These are phyloP conservation scores for Clavispora santaluciae DNA, from an alignment of 805 yeast genomes.

Conservation along the genomic window DNA sequence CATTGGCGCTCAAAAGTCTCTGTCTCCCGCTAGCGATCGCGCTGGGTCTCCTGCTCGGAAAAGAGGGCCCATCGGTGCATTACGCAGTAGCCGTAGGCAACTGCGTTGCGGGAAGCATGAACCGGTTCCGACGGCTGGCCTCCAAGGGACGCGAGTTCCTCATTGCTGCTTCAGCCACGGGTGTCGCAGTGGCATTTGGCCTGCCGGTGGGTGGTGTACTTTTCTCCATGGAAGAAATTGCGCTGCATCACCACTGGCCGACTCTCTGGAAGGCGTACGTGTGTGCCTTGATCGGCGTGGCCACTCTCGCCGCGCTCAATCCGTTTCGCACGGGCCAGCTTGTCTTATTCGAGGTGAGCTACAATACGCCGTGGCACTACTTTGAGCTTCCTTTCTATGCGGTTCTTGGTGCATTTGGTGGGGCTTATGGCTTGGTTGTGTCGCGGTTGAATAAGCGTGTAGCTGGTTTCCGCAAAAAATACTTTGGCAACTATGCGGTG, in stretches of 20 bases:
- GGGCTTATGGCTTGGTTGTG: constrained; percentile 77
- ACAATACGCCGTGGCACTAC: constrained; percentile 80
- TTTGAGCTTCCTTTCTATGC: constrained; percentile 80
- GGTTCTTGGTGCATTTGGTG: constrained; percentile 84
- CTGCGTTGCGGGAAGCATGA: constrained; percentile 56
- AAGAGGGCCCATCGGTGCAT: constrained; percentile 98
- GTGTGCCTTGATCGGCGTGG: constrained; percentile 83
- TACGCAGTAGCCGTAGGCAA: constrained; percentile 96
- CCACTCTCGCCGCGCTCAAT: constrained; percentile 71
- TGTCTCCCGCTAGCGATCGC: constrained; percentile 89
- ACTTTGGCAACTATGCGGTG: constrained; percentile 52
- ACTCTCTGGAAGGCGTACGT: constrained; percentile 91
- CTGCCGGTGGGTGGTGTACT: constrained; percentile 95
- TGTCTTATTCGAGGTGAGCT: constrained; percentile 87
- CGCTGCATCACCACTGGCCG: constrained; percentile 64
- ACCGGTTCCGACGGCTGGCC: constrained; percentile 41
- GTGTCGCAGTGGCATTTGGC: constrained; percentile 98
- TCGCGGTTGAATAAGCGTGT: constrained; percentile 70
- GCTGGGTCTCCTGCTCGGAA: constrained; percentile 90
- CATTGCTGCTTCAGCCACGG: constrained; percentile 93
- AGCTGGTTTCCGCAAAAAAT: constrained; percentile 72
- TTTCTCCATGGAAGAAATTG: constrained; percentile 88
- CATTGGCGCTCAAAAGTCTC: constrained; percentile 68
- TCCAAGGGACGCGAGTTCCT: constrained; percentile 53
- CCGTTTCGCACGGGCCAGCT: constrained; percentile 95